A percentile compares a stretch with the other conserved stretches of the same genome.
Evolutionary conservation across 148 eudicot species (phyloP).

Genomic region (Rhododendron molle): DNA sequence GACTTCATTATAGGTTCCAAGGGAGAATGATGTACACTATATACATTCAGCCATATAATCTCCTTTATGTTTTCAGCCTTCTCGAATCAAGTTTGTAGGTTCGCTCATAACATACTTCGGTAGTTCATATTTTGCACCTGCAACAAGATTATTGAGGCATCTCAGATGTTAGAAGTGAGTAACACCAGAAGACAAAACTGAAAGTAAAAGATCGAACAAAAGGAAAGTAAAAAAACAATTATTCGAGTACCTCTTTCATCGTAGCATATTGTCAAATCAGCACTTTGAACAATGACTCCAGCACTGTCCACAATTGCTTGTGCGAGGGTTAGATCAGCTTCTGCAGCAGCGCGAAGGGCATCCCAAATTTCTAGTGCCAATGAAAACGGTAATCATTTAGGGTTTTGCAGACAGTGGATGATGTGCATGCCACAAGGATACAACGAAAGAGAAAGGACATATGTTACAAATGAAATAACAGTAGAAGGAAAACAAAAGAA

Average conservation of each 20-base stretch:
- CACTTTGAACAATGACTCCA: slow-evolving; percentile 53
- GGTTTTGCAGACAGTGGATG: neutral
- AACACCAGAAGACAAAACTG: neutral
- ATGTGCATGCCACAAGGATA: neutral
- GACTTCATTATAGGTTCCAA: neutral
- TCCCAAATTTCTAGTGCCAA: slow-evolving; percentile 67
- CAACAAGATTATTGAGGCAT: slow-evolving; percentile 10
- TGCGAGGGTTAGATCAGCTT: slow-evolving; percentile 53
- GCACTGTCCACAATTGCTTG: slow-evolving; percentile 71
- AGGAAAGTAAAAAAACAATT: neutral
- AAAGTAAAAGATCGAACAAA: neutral
- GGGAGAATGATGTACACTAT: neutral
- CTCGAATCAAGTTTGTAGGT: slow-evolving; percentile 45
- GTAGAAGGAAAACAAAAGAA: neutral
- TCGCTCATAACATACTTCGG: slow-evolving; percentile 55
- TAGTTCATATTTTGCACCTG: slow-evolving; percentile 73
- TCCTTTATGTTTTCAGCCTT: slow-evolving; percentile 15
- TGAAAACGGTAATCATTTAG: neutral
- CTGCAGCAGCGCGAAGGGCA: slow-evolving; percentile 73
- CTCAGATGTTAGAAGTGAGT: neutral
- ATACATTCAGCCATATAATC: neutral
- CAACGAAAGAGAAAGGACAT: neutral
- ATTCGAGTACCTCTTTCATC: slow-evolving; percentile 58
- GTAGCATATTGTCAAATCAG: slow-evolving; percentile 72
- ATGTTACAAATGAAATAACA: neutral